A percentile compares a stretch with the other conserved stretches of the same genome.
Evolutionary conservation across 2,329 filamentous ascomycete species (phyloP).

Genomic region (Thelonectria rubi): DNA sequence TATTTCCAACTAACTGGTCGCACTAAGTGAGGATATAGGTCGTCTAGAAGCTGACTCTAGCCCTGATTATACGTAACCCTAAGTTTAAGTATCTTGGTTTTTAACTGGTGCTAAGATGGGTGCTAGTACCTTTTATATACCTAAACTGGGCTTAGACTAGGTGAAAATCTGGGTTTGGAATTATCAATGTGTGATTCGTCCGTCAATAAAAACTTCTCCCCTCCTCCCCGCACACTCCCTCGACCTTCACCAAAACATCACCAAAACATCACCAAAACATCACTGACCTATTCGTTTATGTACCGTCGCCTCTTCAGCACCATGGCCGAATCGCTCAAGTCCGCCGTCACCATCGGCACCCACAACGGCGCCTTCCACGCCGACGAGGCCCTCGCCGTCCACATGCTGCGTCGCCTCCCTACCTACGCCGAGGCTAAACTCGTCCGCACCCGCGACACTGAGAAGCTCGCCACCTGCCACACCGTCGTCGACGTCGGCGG

Average conservation of each 20-base stretch:
- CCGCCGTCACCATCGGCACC: conserved; percentile 78
- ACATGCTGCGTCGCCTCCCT: conserved; percentile 91
- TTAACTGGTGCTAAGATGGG: no score
- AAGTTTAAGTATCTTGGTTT: no score
- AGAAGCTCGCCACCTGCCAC: conserved; percentile 81
- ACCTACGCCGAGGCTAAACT: conserved; percentile 78
- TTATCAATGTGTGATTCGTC: no score
- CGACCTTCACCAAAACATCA: neutral
- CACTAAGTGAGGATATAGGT: no score
- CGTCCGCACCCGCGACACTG: conserved; percentile 87
- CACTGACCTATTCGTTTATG: conserved; percentile 38
- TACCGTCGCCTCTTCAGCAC: conserved; percentile 43
- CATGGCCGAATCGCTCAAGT: conserved; percentile 72
- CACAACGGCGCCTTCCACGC: conserved; percentile 99
- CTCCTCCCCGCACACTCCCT: neutral
- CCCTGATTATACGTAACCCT: no score
- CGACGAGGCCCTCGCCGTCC: conserved; percentile 95
- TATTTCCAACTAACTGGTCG: no score
- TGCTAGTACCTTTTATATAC: no score
- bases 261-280: conserved; percentile 4
- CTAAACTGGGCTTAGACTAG: no score
- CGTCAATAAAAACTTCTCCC: conserved; percentile 2
- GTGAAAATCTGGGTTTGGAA: no score
- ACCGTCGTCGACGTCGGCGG: conserved; percentile 98
- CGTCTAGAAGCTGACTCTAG: no score